Conservation (phyloP, 352 stramenopile genomes). For the Discostella stelligera region DNA sequence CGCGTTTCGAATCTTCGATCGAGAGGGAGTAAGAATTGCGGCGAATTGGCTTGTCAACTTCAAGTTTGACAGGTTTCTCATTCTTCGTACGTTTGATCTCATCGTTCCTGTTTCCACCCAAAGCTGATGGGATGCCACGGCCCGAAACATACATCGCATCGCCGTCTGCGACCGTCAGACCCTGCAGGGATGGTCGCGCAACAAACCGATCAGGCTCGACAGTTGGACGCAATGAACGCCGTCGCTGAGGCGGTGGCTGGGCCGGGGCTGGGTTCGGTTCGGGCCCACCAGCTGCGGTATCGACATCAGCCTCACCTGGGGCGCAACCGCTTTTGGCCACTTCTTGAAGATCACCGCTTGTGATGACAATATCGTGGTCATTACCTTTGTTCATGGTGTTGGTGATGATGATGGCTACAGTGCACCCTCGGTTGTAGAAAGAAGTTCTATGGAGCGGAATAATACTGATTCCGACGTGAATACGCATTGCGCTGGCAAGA, state of each 20-base stretch:
- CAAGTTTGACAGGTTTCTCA: not conserved
- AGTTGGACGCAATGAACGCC: not conserved
- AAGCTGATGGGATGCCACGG: not conserved
- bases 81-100: not conserved
- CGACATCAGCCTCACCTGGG: not conserved
- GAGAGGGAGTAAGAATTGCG: too few relatives aligned
- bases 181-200: not conserved
- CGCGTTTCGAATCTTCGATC: not conserved
- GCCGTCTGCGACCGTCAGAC: not conserved
- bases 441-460: too few relatives aligned
- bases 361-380: not conserved
- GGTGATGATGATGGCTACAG: not conserved
- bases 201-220: not conserved
- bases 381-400: not conserved
- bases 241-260: not conserved
- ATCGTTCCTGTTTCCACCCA: not conserved
- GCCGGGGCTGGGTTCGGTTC: not conserved
- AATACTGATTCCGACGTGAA: too few relatives aligned
- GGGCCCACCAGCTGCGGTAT: not conserved
- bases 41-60: too few relatives aligned
- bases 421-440: too few relatives aligned
- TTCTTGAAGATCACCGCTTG: not conserved
- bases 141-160: not conserved
- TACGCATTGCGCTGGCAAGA: too few relatives aligned
- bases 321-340: not conserved